phyloP scores from a whole-genome alignment of 2,329 filamentous ascomycete species.

The Cladophialophora psammophila region DNA sequence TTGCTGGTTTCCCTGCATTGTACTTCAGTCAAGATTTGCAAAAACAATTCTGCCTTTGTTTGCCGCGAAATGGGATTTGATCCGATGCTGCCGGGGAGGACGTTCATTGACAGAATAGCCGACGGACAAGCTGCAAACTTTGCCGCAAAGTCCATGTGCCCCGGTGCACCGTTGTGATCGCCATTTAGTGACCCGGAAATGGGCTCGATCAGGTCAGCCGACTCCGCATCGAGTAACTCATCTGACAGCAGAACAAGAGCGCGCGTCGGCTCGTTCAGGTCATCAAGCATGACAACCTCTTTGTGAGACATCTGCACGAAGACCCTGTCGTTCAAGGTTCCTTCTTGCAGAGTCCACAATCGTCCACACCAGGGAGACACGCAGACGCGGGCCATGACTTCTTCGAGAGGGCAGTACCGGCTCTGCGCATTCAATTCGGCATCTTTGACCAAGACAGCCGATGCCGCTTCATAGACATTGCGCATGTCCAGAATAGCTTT shows the following conservation, averaged over 20 bases:
- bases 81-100: background rate
- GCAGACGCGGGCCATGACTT: background rate
- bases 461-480: background rate
- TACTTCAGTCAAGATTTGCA: background rate
- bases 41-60: background rate
- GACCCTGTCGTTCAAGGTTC: slow-evolving; percentile 3
- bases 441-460: background rate
- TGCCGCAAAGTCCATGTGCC: background rate
- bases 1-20: background rate
- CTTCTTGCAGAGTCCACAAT: slow-evolving; percentile 10
- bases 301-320: background rate
- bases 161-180: background rate
- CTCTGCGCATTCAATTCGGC: slow-evolving; percentile 2
- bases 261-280: background rate
- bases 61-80: background rate
- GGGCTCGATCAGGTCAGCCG: background rate
- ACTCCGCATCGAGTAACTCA: background rate
- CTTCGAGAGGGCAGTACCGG: background rate
- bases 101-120: background rate
- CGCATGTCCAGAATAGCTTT: slow-evolving; percentile 8
- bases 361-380: background rate
- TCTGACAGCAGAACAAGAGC: background rate
- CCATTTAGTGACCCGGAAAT: background rate
- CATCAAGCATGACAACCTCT: background rate
- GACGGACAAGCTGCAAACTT: background rate